Evolutionary conservation across 495 filamentous ascomycete genomes (phyloP).

Genomic region (Lichina pygmaea): DNA sequence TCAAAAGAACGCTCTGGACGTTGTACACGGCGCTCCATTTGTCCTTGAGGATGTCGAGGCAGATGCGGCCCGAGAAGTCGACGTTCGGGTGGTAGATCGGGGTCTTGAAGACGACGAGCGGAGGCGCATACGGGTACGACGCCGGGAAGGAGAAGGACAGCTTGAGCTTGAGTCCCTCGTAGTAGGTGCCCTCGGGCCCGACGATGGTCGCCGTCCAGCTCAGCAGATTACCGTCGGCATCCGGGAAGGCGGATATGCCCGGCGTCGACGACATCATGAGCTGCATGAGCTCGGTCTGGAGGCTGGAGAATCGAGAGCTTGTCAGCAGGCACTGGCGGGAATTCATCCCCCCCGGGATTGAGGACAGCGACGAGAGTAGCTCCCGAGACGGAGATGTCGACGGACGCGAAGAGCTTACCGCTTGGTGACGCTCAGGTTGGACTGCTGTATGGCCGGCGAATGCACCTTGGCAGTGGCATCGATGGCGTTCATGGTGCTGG

Average conservation of each 20-base stretch:
- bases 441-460: slow-evolving; percentile 23
- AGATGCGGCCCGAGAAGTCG: slow-evolving; percentile 78
- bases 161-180: slow-evolving; percentile 72
- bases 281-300: slow-evolving; percentile 93
- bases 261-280: slow-evolving; percentile 87
- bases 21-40: slow-evolving; percentile 96
- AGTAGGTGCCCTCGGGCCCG: slow-evolving; percentile 77
- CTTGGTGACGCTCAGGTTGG: slow-evolving; percentile 53
- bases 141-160: slow-evolving; percentile 74
- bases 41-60: slow-evolving; percentile 91
- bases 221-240: slow-evolving; percentile 67
- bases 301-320: slow-evolving; percentile 19
- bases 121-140: slow-evolving; percentile 85
- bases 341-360: not conserved
- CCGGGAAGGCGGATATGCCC: slow-evolving; percentile 86
- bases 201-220: slow-evolving; percentile 83
- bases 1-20: slow-evolving; percentile 73
- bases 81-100: slow-evolving; percentile 89
- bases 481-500: not conserved
- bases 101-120: slow-evolving; percentile 77
- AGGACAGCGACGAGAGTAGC: not conserved
- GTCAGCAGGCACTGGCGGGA: not conserved
- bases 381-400: not conserved
- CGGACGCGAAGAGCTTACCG: slow-evolving; percentile 22
- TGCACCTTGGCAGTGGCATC: slow-evolving; percentile 25